Evolutionary conservation across 768 basidiomycete species (phyloP).

Genomic region (Panaeolus cyanescens): DNA sequence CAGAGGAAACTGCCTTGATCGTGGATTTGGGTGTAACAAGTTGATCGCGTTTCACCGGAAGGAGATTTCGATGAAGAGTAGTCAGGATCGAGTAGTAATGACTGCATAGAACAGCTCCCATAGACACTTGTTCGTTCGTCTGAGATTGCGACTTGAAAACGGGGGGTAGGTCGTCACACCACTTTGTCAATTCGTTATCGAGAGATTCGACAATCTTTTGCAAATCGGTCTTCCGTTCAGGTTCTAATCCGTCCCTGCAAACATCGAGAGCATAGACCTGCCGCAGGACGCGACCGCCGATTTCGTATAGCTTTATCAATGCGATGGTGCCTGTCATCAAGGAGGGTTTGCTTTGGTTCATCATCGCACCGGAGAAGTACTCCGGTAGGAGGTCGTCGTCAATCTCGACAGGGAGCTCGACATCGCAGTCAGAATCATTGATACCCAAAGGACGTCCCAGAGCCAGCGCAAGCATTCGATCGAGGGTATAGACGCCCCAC

Average conservation of each 20-base stretch:
- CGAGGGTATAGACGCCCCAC: conserved; percentile 92
- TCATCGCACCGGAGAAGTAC: conserved; percentile 66
- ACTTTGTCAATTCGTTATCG: conserved; percentile 75
- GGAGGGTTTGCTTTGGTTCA: conserved; percentile 57
- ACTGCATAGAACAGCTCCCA: conserved; percentile 84
- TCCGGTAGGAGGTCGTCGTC: conserved; percentile 79
- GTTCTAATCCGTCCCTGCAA: conserved; percentile 72
- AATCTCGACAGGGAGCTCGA: conserved; percentile 79
- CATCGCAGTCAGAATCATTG: conserved; percentile 90
- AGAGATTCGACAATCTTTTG: conserved; percentile 77
- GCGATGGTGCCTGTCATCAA: conserved; percentile 84
- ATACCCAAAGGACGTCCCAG: conserved; percentile 87
- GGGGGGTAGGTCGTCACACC: conserved; percentile 79
- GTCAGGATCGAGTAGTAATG: conserved; percentile 89
- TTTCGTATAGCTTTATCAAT: conserved; percentile 78
- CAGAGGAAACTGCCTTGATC: conserved; percentile 79
- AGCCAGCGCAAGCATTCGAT: conserved; percentile 90
- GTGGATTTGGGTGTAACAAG: conserved; percentile 71
- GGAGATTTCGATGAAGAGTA: conserved; percentile 85
- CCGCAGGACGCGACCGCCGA: conserved; percentile 79
- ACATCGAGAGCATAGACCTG: conserved; percentile 83
- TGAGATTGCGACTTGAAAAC: conserved; percentile 74
- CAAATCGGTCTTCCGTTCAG: conserved; percentile 74
- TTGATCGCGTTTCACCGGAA: conserved; percentile 78
- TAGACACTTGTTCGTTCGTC: conserved; percentile 80